Percentiles rank a stretch among this genome's conserved stretches.
Evolutionary conservation across 2,329 filamentous ascomycete species (phyloP).

Genomic region (Xylaria sp.): DNA sequence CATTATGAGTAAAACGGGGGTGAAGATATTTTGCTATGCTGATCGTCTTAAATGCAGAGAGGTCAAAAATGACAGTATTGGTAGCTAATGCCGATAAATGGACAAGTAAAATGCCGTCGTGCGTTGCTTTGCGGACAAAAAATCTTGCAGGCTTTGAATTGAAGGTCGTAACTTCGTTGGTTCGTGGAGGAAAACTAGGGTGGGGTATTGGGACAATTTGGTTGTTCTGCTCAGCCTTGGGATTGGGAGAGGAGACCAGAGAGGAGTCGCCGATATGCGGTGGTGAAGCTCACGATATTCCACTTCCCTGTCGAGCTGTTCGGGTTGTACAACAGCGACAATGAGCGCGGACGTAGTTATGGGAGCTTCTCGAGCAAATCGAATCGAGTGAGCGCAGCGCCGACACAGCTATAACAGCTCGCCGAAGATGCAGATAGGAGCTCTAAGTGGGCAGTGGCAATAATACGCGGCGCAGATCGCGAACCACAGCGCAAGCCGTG

Average conservation of each 20-base stretch:
- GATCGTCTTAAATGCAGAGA: constrained; percentile 16
- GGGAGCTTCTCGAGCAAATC: constrained; percentile 38
- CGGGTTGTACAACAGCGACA: constrained; percentile 29
- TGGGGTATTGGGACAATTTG: constrained; percentile 43
- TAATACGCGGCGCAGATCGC: constrained; percentile 33
- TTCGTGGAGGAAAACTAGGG: constrained; percentile 40
- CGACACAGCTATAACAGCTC: constrained; percentile 40
- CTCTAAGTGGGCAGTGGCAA: constrained; percentile 40
- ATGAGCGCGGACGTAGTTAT: constrained; percentile 39
- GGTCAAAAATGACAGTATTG: constrained; percentile 11
- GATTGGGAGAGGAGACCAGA: constrained; percentile 8
- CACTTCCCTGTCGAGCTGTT: constrained; percentile 30
- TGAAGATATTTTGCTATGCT: constrained; percentile 11
- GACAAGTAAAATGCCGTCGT: constrained; percentile 38
- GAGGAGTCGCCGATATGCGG: constrained; percentile 30
- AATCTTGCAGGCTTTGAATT: constrained; percentile 34
- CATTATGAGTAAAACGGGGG: constrained; percentile 65
- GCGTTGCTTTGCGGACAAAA: constrained; percentile 31
- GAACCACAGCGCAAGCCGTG: constrained; percentile 33
- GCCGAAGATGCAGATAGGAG: constrained; percentile 30
- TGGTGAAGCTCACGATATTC: constrained; percentile 38
- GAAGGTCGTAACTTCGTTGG: constrained; percentile 45
- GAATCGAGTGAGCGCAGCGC: constrained; percentile 42
- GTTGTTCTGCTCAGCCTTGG: constrained; percentile 27
- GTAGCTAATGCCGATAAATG: constrained; percentile 30